Conservation (phyloP, 495 filamentous ascomycete genomes). For the Talaromyces wortmannii region DNA sequence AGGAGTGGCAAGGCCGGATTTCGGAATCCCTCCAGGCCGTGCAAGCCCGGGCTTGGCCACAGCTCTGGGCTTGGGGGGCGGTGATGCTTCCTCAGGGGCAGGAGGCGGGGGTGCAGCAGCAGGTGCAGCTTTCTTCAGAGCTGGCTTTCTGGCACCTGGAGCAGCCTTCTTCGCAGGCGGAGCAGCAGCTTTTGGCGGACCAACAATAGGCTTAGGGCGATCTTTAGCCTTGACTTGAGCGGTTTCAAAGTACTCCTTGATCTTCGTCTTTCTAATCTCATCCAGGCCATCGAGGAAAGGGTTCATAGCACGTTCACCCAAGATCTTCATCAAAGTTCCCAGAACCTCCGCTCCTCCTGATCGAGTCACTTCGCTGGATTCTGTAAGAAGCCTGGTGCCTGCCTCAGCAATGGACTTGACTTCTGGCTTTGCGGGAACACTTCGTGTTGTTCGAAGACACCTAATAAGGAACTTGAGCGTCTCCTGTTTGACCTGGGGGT, state of each 20-base stretch:
- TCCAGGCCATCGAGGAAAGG: constrained; percentile 92
- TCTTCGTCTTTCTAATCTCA: constrained; percentile 91
- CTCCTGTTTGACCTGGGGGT: constrained; percentile 93
- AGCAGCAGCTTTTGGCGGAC: constrained; percentile 50
- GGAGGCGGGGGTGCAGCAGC: constrained; percentile 49
- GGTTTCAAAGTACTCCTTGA: constrained; percentile 88
- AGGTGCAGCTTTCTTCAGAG: constrained; percentile 48
- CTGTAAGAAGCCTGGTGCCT: constrained; percentile 80
- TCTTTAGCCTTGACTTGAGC: constrained; percentile 97
- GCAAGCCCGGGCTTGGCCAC: constrained; percentile 50
- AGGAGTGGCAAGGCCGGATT: constrained; percentile 47
- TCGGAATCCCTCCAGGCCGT: background rate
- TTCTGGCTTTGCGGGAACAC: constrained; percentile 77
- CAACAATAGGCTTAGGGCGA: constrained; percentile 76
- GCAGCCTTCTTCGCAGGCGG: constrained; percentile 37
- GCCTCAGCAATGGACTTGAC: constrained; percentile 79
- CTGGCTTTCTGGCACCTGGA: constrained; percentile 43
- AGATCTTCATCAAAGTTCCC: constrained; percentile 96
- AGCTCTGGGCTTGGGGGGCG: constrained; percentile 56
- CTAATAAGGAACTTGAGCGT: constrained; percentile 85
- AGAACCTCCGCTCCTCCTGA: constrained; percentile 86
- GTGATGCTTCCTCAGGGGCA: constrained; percentile 48
- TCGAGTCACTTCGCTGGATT: constrained; percentile 76
- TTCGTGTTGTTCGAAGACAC: constrained; percentile 75
- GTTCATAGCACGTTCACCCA: constrained; percentile 95